phyloP scores from a whole-genome alignment of 495 filamentous ascomycete genomes.

The Apiosordaria backusii region DNA sequence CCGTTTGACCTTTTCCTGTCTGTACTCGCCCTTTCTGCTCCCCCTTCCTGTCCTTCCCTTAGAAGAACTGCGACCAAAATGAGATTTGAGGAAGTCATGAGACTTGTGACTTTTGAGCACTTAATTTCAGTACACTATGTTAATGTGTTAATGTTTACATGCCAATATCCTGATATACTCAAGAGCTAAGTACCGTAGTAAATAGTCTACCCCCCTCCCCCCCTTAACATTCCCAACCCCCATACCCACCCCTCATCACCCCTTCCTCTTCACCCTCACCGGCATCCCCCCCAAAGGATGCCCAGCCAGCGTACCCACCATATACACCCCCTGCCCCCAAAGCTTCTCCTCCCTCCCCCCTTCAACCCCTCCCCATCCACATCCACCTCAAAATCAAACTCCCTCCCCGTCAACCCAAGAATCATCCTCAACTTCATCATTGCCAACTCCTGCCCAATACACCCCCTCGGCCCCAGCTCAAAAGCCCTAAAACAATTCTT shows the following conservation, averaged over 20 bases:
- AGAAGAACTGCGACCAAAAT: no score
- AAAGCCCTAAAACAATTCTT: slow-evolving; percentile 38
- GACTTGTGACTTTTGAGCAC: no score
- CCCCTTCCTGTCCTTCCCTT: no score
- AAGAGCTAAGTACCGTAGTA: no score
- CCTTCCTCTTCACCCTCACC: slow-evolving; percentile 9
- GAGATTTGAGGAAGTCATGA: no score
- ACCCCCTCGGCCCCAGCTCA: slow-evolving; percentile 42
- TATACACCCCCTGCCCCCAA: slow-evolving; percentile 16
- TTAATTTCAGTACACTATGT: no score
- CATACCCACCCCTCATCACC: neutral
- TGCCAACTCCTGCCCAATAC: slow-evolving; percentile 31
- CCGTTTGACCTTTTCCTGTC: no score
- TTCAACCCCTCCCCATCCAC: slow-evolving; percentile 18
- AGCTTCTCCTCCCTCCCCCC: slow-evolving; percentile 20
- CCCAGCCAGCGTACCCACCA: slow-evolving; percentile 10
- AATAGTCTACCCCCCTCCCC: neutral
- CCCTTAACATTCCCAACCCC: neutral
- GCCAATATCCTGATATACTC: neutral
- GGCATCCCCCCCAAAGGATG: slow-evolving; percentile 19
- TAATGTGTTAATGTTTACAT: no score
- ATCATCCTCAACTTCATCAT: neutral
- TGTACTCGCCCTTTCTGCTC: no score
- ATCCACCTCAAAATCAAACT: slow-evolving; percentile 6
- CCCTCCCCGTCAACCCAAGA: neutral